Evolutionary conservation across 805 yeast genomes (phyloP), one percentile per base, ranked within the genome.

Genomic region (Candida gorgasii): DNA sequence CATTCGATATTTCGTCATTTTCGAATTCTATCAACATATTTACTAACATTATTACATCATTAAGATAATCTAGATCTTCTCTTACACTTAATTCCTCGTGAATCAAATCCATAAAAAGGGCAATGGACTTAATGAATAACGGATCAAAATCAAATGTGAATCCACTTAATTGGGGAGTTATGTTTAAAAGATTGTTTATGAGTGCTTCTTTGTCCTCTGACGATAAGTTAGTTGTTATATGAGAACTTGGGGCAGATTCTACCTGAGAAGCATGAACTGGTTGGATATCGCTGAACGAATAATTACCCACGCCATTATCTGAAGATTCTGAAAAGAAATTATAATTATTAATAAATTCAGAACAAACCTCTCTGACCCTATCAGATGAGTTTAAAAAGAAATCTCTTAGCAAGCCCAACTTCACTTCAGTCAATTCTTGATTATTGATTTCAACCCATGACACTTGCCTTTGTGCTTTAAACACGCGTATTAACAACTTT

Each of bases 1-100:
- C 35, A 12, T 40, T 15, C 7, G 47, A 29, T 23, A 42, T 39
- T 3, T 54, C 63, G 6, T 53, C 53, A 27, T 59, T 58, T 42
- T 62, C 68, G 40, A 53, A 65, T 17, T 65, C 64, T 4, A 59
- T 54, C 6, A 69, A 54, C 6, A 37, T 45, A 20, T 55, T 52
- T 1, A 65, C 44, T 13, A 44, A 17, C 28, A 28, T 31, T 8
- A 49, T 46, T 8, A 49, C 9, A 13, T 29, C 36, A 24, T 46
- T 46, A 15, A 49, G 34, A 17, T 44, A 49, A 15, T 38, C 34
- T 7, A 44, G 28, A 18, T 49, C 53, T 11, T 37, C 30, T 8
- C 18, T 32, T 1, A 40, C 29, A 4, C 42, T 29, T 8, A 46
- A 15, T 17, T 39, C 44, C 8, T 43, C 18, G 24, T 34, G 16